Base-by-base conservation (phyloP, 2,329 filamentous ascomycete genomes). In the Cercospora brassicicola region DNA sequence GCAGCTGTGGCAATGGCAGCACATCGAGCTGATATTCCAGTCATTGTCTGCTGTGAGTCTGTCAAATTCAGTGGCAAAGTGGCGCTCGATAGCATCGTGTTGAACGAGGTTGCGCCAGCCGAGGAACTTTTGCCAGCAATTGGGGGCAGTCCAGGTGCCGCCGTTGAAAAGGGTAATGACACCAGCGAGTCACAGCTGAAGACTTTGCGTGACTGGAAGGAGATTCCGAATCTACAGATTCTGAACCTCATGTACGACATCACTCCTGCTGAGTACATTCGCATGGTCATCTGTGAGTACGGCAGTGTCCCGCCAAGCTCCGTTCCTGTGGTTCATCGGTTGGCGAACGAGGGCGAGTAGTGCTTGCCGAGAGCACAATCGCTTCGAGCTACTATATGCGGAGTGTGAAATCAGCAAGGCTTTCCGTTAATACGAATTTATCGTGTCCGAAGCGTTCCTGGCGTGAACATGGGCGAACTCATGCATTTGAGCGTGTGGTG, bases 61-160 rank as follows among this genome's bases (percentile, higher is more conserved):
- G 90, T 98, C 82, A 99, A 98, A 81, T 97, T 98, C 79, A 91
- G 95, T 75, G 89, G 93, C 74, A 90, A 93, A 67, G 92, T 97
- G 10, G 91, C 93, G 6, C 88, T 96, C 13, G 95, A 98, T 81
- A 94, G 93, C 26, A 92, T 98, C 72, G 94, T 95, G 51, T 90
- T 93, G 76, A 99, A 99, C 79, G 95, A 99, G 82, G 90, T 97
- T 70, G 93, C 88, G 81, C 86, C 94, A 79, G 76, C 92, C 80
- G 88, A 91, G 79, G 85, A 92, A 81, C 81, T 91, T 10, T 75
- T 84, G 61, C 45, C 62, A n/a, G 26, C 62, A 18, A 15, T 57
- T 2, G 26, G 60, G 9, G 42, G 9, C 7, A 51, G 61, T 18
- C 28, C 59, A 26, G 51, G 62, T 11, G 66, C 57, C 3, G 64